Conservation (phyloP, 768 basidiomycete genomes). For the Cubamyces sp. region DNA sequence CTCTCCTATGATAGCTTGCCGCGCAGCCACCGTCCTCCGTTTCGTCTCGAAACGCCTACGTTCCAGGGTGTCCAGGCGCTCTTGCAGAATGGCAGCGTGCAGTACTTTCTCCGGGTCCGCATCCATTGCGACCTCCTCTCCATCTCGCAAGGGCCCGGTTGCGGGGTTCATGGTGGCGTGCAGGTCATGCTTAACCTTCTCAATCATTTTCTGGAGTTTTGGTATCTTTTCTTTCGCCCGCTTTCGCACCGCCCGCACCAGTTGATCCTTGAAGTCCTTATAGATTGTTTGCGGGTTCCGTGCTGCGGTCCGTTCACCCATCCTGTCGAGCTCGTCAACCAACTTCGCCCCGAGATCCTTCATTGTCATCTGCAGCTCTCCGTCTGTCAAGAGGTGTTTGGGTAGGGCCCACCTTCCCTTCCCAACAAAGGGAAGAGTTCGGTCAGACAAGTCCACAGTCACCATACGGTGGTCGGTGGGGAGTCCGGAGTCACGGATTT, state of each 20-base stretch:
- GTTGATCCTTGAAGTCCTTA: background rate
- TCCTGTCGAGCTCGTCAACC: background rate
- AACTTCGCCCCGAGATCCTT: no score
- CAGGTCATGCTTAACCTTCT: background rate
- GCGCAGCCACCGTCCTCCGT: background rate
- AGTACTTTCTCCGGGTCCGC: no score
- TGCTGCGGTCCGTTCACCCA: background rate
- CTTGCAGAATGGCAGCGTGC: background rate
- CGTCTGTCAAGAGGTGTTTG: background rate
- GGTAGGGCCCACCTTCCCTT: constrained; percentile 12
- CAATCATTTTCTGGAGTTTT: background rate
- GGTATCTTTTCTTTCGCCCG: background rate
- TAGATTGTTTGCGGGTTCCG: background rate
- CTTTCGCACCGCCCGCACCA: background rate
- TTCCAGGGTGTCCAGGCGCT: background rate
- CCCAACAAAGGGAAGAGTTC: constrained; percentile 3
- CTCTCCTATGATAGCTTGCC: background rate
- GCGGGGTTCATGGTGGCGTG: background rate
- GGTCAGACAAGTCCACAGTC: background rate
- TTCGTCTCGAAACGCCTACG: background rate
- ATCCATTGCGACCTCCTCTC: background rate
- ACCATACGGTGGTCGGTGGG: constrained; percentile 15
- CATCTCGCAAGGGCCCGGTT: background rate
- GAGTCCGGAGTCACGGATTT: background rate
- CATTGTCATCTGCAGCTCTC: background rate